A percentile compares a stretch with the other conserved stretches of the same genome.
These are phyloP conservation scores for Casuarina equisetifolia DNA, from an alignment of 306 rosid species.

Conservation along the genomic window DNA sequence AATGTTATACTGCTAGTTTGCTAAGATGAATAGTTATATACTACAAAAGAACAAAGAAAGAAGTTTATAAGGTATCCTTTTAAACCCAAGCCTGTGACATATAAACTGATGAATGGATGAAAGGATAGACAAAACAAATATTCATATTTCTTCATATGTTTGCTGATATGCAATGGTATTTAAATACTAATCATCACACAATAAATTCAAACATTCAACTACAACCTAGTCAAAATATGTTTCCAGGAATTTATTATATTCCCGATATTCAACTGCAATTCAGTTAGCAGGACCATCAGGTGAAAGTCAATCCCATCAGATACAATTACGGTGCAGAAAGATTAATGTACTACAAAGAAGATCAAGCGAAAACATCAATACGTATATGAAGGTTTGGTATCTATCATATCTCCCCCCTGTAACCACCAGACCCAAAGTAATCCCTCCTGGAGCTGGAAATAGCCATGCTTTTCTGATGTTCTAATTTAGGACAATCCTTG, in stretches of 20 bases:
- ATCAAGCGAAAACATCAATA: neutral
- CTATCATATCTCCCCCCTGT: constrained; percentile 76
- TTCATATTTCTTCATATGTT: neutral
- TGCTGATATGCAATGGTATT: neutral
- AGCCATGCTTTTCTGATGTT: constrained; percentile 81
- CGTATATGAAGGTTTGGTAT: neutral
- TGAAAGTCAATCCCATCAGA: neutral
- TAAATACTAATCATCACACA: neutral
- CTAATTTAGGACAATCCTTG: constrained; percentile 76
- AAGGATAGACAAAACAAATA: neutral
- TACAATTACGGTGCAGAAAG: neutral
- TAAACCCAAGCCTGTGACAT: too few species aligned
- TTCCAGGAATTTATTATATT: neutral
- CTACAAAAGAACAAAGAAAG: too few species aligned
- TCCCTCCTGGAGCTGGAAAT: constrained; percentile 81
- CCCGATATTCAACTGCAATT: neutral
- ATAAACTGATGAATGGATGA: neutral
- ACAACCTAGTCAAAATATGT: neutral
- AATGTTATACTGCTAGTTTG: too few species aligned
- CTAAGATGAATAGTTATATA: too few species aligned
- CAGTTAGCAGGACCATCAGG: neutral
- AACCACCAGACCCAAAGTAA: constrained; percentile 92
- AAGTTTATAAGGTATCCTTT: too few species aligned
- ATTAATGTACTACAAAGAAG: neutral
- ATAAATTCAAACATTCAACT: neutral